Evolutionary conservation across 1,284 basidiomycete genomes (phyloP).

Genomic region (Mycena sp.): DNA sequence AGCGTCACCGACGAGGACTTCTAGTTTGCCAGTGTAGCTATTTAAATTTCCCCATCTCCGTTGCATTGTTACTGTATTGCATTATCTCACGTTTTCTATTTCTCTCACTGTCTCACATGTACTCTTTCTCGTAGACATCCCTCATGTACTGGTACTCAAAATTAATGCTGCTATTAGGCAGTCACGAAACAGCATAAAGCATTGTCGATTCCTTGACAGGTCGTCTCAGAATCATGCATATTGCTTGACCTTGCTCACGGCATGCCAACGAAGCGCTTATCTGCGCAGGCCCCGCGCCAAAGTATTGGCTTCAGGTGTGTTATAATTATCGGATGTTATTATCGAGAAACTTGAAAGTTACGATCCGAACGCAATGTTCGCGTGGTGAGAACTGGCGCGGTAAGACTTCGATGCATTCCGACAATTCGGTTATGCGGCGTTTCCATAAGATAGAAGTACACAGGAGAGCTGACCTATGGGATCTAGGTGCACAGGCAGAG

Average conservation of each 20-base stretch:
- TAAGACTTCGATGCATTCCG: not conserved
- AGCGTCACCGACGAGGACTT: conserved; percentile 65
- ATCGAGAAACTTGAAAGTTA: not conserved
- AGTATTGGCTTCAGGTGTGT: too few relatives aligned
- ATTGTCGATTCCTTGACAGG: too few relatives aligned
- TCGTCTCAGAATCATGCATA: too few relatives aligned
- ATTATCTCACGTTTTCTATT: conserved; percentile 15
- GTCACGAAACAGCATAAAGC: too few relatives aligned
- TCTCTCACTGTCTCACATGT: conserved; percentile 12
- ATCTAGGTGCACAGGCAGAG: too few relatives aligned
- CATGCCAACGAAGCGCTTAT: too few relatives aligned
- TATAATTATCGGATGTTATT: too few relatives aligned
- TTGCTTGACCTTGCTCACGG: too few relatives aligned
- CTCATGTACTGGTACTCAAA: conserved; percentile 19
- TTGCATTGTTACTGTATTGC: conserved; percentile 22
- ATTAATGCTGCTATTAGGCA: too few relatives aligned
- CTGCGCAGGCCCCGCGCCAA: too few relatives aligned
- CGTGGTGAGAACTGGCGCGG: not conserved
- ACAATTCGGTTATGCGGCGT: conserved; percentile 21
- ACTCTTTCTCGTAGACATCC: conserved; percentile 11
- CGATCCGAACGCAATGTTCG: too few relatives aligned
- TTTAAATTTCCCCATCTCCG: conserved; percentile 4
- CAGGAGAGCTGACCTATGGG: too few relatives aligned
- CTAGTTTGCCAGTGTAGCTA: conserved; percentile 15
- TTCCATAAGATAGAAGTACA: conserved; percentile 23